A percentile compares a stretch with the other conserved stretches of the same genome.
Conservation (phyloP, 306 rosid species). For the Cucumis melo region DNA sequence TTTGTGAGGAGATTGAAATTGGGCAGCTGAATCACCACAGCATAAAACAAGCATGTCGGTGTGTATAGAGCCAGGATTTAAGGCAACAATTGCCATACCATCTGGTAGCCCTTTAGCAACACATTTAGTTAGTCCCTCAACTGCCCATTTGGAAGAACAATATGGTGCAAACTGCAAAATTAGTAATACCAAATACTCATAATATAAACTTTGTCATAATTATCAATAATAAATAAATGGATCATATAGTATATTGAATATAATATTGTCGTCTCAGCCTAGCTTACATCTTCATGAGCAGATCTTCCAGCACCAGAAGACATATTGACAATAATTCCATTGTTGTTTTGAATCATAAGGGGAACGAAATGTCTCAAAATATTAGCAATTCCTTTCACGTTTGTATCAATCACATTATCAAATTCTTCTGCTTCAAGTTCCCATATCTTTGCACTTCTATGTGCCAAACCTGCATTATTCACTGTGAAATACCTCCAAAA, state of each 20-base stretch:
- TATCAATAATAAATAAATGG: too few species aligned
- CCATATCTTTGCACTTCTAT: conserved; percentile 66
- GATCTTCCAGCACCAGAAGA: conserved; percentile 80
- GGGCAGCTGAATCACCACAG: neutral
- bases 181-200: neutral
- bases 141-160: neutral
- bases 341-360: conserved; percentile 27
- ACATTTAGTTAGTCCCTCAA: neutral
- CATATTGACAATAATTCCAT: conserved; percentile 65
- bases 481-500: conserved; percentile 14
- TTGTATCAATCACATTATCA: conserved; percentile 57
- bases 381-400: conserved; percentile 60
- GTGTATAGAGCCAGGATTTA: neutral
- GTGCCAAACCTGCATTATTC: conserved; percentile 64
- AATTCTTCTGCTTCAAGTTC: conserved; percentile 58
- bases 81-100: neutral
- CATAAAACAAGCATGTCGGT: neutral
- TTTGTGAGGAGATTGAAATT: neutral
- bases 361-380: conserved; percentile 74
- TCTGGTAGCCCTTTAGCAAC: neutral
- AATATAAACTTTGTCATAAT: too few species aligned
- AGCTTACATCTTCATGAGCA: neutral
- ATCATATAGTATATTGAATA: too few species aligned
- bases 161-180: neutral
- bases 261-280: too few species aligned